Base-by-base conservation (phyloP, 805 yeast species). In the Scheffersomyces lignosus region DNA sequence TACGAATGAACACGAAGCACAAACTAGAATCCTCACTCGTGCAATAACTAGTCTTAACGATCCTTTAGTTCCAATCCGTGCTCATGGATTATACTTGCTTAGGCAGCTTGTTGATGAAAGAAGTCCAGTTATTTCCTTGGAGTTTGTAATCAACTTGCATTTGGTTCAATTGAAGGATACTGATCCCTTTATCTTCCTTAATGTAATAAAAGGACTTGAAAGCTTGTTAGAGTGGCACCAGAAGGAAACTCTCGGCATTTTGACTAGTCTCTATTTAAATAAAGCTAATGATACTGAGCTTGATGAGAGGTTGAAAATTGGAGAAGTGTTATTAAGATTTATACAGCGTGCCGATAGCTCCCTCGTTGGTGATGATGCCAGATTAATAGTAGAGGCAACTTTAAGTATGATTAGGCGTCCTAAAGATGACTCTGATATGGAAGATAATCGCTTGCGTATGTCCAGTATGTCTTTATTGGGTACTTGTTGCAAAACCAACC, bases 381-480 rank as follows among this genome's bases (percentile, higher is more conserved):
- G 59, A 7, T 34, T 50, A 1, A 54, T 88, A 4, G 69, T 77
- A 1, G 54, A 61, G 4, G 49, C 69, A 0, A 70, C 79, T 18
- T 51, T 85, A 2, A 29, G 47, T 1, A 31, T 71, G 15, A 64
- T 79, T 3, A 45, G 66, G 29, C 47, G 64, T 22, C 41, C 52
- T 1, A 29, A 32, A 1, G 43, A 43, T 4, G 54, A 43, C 1
- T 45, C 58, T n/a, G 47, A 57, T 3, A 54, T 59, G 15, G 62
- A 38, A 3, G 96, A 88, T 44, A 66, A 72, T 40, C 72, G 81
- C 27, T 45, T 89, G 27, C 69, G 97, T 47, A 81, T 88, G 84
- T 90, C 97, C 2, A 77, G 96, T 0, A 75, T 90, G 79, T 86
- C 96, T 0, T 58, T 93, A 10, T 56, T 91, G n/a, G 96, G 97